Base-by-base conservation (phyloP, 2,329 filamentous ascomycete genomes). In the Aspergillus transmontanensis region DNA sequence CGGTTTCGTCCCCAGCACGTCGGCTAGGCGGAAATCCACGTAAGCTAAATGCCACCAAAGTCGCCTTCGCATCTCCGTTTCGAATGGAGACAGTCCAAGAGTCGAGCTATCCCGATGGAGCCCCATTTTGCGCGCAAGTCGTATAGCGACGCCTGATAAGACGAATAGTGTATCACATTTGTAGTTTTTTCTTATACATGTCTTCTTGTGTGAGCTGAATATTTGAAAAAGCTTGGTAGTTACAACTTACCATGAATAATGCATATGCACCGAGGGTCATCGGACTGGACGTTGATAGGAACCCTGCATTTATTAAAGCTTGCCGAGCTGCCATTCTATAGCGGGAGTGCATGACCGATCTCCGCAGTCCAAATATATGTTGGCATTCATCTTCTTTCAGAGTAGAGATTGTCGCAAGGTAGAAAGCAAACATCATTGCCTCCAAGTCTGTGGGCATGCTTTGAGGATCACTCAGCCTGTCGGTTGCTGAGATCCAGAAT, bases 101-200 rank as follows among this genome's bases (percentile, higher is more conserved):
- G 36, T 4, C 9, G 30, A 19, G 4, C 50, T 21, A n/a, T 63
- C 61, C 41, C 53, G 57, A 23, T 63, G 57, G 16, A 63, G 36
- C 12, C 61, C 57, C 19, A 59, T 50, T 26, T 58, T 39, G 26
- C 59, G 57, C 6, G 61, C 61, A 41, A 51, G 43, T 4, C 61
- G 57, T 26, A 56, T 59, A 21, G 48, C 57, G 4, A 63, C 28
- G 23, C 43, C 57, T 5, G 34, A 56, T 6, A 56, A 50, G 30
- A 51, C 16, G 16, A 32, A 51, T 10, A 51, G 48, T 26, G 48
- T 32, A 11, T 51, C 48, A 3, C 23, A 30, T n/a, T 28, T 26
- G 6, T 51, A 51, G n/a, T 26, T 51, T 10, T n/a, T 32, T 30
- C 48, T 30, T n/a, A 51, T 26, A 28, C 48, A 51, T 16, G 19